Base-by-base conservation (phyloP, 1,284 basidiomycete species). In the Flammula alnicola region DNA sequence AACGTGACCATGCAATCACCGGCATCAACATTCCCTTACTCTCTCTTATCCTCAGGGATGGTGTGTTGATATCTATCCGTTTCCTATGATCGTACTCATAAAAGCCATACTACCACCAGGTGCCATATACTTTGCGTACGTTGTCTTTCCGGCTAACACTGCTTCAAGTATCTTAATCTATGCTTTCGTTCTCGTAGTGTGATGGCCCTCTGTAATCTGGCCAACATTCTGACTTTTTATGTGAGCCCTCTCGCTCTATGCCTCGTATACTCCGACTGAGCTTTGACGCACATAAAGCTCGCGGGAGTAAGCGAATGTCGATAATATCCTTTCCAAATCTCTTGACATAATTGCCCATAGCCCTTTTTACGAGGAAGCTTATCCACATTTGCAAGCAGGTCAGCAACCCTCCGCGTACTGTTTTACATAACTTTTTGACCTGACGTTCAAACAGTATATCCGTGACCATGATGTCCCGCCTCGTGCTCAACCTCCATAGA, bases 361-460 rank as follows among this genome's bases (percentile, higher is more conserved):
- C 67, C 70, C 2, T 69, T 68, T 52, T 55, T 73, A 17, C 56
- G 63, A 44, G 73, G 72, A n/a, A 59, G 67, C 3, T 54, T 76
- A n/a, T 71, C 73, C 14, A 73, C 71, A 1, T 72, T 75, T 54
- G 67, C 74, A 10, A 74, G 66, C 63, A 63, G 64, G 74, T 74
- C 41, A 20, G 68, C 52, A 12, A 16, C 4, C 27, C 22, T n/a
- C 20, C 3, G 9, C n/a, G n/a, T 22, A 5, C 11, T 19, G 4
- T 16, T 26, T 32, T 12, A 33, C 5, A n/a, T 9, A 8, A n/a
- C 14, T 7, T 20, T 10, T 27, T 17, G 7, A 26, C 25, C 8
- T 16, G 31, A 23, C 22, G 23, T 11, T 32, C 6, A 11, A 20
- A 10, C 12, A 47, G 46, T 30, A 41, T 47, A 23, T 47, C 73